Conservation (phyloP, 257 asterid genomes). For the Fraxinus quadrangulata region DNA sequence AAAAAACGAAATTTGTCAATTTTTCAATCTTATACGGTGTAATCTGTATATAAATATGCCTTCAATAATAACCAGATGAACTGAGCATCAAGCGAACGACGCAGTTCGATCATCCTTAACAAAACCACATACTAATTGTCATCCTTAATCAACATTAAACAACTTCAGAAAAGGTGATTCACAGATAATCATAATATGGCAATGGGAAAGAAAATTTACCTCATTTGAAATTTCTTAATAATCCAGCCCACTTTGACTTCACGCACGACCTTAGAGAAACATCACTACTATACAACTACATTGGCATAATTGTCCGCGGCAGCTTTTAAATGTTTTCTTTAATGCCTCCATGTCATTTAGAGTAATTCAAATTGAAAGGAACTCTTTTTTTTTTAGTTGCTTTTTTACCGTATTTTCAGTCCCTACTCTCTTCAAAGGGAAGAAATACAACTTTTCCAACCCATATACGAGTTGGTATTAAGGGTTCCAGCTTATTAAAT, state of each 20-base stretch:
- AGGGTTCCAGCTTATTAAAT: slow-evolving; percentile 26
- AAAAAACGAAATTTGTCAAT: no score
- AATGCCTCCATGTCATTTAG: slow-evolving; percentile 33
- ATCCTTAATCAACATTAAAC: neutral
- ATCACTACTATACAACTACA: no score
- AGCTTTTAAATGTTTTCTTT: slow-evolving; percentile 21
- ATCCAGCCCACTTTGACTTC: neutral
- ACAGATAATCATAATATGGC: neutral
- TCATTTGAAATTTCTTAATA: neutral
- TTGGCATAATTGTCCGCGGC: no score
- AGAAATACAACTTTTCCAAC: slow-evolving; percentile 20
- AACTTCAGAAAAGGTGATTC: neutral
- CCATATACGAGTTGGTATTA: slow-evolving; percentile 28
- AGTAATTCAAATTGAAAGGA: slow-evolving; percentile 7
- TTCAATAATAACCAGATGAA: no score
- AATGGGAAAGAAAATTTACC: neutral
- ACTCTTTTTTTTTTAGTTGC: slow-evolving; percentile 2
- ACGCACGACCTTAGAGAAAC: no score
- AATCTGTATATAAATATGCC: no score
- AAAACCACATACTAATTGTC: neutral
- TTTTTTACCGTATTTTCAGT: slow-evolving; percentile 13
- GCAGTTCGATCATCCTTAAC: no score
- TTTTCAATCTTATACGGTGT: no score
- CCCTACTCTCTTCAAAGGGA: slow-evolving; percentile 32
- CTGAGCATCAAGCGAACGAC: no score